Evolutionary conservation across 139 green algal genomes (phyloP), one percentile per base, ranked within the genome.

Genomic region (Zygnema cylindricum): DNA sequence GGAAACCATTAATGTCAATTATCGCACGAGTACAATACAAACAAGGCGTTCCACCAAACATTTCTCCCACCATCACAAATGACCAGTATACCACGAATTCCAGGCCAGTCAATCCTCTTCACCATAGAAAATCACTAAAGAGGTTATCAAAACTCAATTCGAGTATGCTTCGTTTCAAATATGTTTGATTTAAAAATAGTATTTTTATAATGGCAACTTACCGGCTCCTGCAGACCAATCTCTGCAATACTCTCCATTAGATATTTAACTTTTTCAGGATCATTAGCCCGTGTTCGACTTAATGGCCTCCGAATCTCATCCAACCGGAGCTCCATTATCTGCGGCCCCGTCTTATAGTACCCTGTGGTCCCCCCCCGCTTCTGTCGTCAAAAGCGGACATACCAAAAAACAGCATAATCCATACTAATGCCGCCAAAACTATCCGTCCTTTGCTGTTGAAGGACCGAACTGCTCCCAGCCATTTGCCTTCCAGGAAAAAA

Each of bases 211-310:
- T 16, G 73, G 23, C n/a, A 2, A 71, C 87, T 90, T 11, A 93
- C 81, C 16, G 96, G 96, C 69, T 95, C 96, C 83, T 96, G 93
- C 57, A 98, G 93, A 2, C 96, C 96, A 33, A 97, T 94, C 38
- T 96, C 88, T 2, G 91, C 1, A 25, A 98, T 98, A 90, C 89
- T 95, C 35, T 93, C 57, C 94, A 97, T 98, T 25, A 98, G 90
- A 3, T 91, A 93, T 57, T 93, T 86, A 25, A 98, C 96, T 88
- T 98, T 98, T 1, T 93, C 93, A 35, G 90, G 90, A 84, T 98
- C 95, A 77, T 93, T 93, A 43, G 54, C 35, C n/a, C 89, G 89
- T 36, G 81, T 93, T 41, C 94, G 78, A 25, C 32, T 69, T 63
- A 93, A 84, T 42, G 90, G 90, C 75, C 88, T 43, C 16, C 86